phyloP scores from a whole-genome alignment of 371 early-diverging fungal species.

The Syncephalastrum monosporum region DNA sequence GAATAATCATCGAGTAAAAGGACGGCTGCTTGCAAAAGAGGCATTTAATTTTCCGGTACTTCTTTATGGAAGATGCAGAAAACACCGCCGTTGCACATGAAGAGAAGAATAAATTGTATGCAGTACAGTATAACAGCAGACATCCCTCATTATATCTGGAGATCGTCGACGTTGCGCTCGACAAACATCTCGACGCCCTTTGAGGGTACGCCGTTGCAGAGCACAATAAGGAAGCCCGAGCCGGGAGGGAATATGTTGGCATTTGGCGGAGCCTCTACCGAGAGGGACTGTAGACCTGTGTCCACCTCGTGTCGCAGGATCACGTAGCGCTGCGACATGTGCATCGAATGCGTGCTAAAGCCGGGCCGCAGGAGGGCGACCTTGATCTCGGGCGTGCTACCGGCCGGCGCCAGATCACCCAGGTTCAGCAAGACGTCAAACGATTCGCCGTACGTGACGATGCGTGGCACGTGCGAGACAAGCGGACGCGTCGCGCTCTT shows the following conservation, averaged over 20 bases:
- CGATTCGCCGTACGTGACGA: constrained; percentile 37
- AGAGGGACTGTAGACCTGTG: constrained; percentile 27
- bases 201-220: constrained; percentile 58
- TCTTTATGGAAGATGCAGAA: too few relatives aligned
- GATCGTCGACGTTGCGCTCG: constrained; percentile 16
- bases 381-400: constrained; percentile 32
- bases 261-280: constrained; percentile 53
- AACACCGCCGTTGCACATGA: too few relatives aligned
- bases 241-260: constrained; percentile 62
- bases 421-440: constrained; percentile 35
- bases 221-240: constrained; percentile 50
- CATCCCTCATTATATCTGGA: constrained; percentile 7
- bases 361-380: constrained; percentile 50
- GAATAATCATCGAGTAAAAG: too few relatives aligned
- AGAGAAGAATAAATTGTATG: too few relatives aligned
- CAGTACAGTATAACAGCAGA: too few relatives aligned
- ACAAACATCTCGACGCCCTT: constrained; percentile 36
- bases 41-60: too few relatives aligned
- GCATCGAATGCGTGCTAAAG: constrained; percentile 65
- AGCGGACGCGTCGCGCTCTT: constrained; percentile 47
- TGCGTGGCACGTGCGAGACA: constrained; percentile 43
- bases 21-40: neutral
- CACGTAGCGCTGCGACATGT: constrained; percentile 64
- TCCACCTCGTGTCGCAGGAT: constrained; percentile 25
- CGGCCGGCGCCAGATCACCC: constrained; percentile 24